Evolutionary conservation across 176 grass and related monocot species (phyloP), one percentile per base, ranked within the genome.

Genomic region (Chrysopogon serrulatus): DNA sequence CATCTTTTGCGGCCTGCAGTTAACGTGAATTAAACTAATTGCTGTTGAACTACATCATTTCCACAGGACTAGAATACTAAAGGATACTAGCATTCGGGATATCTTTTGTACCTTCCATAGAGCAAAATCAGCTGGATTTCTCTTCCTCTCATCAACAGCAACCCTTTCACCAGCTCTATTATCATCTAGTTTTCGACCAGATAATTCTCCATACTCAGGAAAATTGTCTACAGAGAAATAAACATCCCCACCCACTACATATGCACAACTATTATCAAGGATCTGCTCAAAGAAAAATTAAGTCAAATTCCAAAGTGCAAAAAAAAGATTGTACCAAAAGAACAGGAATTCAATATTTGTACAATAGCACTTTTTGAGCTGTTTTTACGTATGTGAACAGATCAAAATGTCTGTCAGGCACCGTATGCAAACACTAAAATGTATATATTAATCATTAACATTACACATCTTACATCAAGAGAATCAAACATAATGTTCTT

Each of bases 161-260:
- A 98, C 91, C 79, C 96, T 98, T 93, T 98, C 96, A 32, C 96
- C 96, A 69, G 93, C 91, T 87, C 93, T 87, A 89, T 98, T 98
- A 56, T 98, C 96, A 85, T 98, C 93, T 87, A 98, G 59, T 67
- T 93, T 98, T 81, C 96, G 88, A 74, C 96, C 96, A 87, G 91
- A 98, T 51, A 98, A 81, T 44, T 34, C 85, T 37, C 96, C 96
- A 85, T 98, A 98, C 70, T 88, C 85, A 80, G 93, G 87, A 75
- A 92, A 95, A 43, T 85, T 95, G 45, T 95, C 93, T 77, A 98
- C 89, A 68, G 91, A 92, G 79, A 95, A 98, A 87, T 98, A 98
- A 28, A 93, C 89, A 93, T 98, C 96, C 32, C 91, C 90, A 67
- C 85, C 89, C 53, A 92, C 79, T 78, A 86, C 83, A 88, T 98